These are phyloP conservation scores for Alternaria hordeiaustralica DNA, from an alignment of 2,329 filamentous ascomycete species.

Conservation along the genomic window DNA sequence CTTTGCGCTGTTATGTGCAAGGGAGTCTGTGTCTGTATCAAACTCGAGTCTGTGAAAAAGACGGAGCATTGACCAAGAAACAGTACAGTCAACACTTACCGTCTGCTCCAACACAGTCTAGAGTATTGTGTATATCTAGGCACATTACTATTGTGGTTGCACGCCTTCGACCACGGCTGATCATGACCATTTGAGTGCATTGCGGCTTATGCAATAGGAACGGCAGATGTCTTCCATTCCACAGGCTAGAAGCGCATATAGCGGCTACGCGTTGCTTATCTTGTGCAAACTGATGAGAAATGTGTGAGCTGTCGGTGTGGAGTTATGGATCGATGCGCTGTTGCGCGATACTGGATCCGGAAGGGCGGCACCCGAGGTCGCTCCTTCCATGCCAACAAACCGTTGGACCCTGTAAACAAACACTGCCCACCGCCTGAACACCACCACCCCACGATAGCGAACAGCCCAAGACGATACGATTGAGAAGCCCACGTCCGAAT, in stretches of 20 bases:
- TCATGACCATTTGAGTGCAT: neutral
- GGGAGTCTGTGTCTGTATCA: neutral
- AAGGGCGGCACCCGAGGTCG: slow-evolving; percentile 6
- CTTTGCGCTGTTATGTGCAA: neutral
- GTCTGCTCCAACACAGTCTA: neutral
- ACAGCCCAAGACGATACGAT: neutral
- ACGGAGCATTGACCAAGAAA: neutral
- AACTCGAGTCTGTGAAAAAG: neutral
- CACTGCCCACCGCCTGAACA: slow-evolving; percentile 11
- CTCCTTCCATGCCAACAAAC: slow-evolving; percentile 16
- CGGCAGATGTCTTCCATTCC: neutral
- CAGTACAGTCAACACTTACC: neutral
- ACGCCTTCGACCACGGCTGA: neutral
- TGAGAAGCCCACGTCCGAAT: neutral
- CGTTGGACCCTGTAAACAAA: slow-evolving; percentile 13
- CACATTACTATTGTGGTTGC: neutral
- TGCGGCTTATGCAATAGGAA: neutral
- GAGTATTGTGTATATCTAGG: neutral
- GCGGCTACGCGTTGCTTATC: neutral
- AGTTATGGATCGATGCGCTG: slow-evolving; percentile 14
- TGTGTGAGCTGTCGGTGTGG: neutral
- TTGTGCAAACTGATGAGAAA: neutral
- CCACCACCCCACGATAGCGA: slow-evolving; percentile 7
- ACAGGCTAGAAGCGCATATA: neutral
- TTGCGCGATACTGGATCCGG: slow-evolving; percentile 9